phyloP scores from a whole-genome alignment of 805 yeast species.

The Ogataea chonburiensis region DNA sequence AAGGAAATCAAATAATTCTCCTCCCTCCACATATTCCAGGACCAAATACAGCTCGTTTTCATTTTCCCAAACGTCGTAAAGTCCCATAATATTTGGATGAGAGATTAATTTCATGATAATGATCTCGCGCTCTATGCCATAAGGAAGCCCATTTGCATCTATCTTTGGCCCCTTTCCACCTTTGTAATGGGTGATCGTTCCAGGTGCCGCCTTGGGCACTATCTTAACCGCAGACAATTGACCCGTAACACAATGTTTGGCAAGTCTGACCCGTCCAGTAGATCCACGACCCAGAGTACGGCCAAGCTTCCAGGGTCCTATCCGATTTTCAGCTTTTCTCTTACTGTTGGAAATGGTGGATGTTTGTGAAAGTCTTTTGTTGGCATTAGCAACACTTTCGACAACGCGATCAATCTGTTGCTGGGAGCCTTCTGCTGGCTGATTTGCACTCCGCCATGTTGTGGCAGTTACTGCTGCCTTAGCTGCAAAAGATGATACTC shows the following conservation, averaged over 20 bases:
- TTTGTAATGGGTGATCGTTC: slow-evolving; percentile 27
- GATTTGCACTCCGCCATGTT: background rate
- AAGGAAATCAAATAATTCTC: slow-evolving; percentile 74
- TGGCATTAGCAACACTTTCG: slow-evolving; percentile 37
- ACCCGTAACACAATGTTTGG: slow-evolving; percentile 66
- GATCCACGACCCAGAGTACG: slow-evolving; percentile 80
- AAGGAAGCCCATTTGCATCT: slow-evolving; percentile 62
- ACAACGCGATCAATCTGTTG: slow-evolving; percentile 39
- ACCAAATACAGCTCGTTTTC: slow-evolving; percentile 81
- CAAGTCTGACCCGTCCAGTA: slow-evolving; percentile 75
- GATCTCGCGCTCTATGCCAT: slow-evolving; percentile 96
- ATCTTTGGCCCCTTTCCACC: slow-evolving; percentile 23
- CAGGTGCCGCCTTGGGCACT: slow-evolving; percentile 55
- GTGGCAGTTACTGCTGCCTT: slow-evolving; percentile 28
- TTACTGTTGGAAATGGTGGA: slow-evolving; percentile 38
- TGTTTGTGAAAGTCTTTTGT: slow-evolving; percentile 39
- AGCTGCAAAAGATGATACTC: slow-evolving; percentile 26
- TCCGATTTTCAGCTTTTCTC: slow-evolving; percentile 40
- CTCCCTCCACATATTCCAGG: slow-evolving; percentile 84
- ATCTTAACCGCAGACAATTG: slow-evolving; percentile 83
- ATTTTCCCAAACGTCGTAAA: slow-evolving; percentile 98
- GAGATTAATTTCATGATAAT: slow-evolving; percentile 94
- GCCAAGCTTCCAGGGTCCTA: slow-evolving; percentile 84
- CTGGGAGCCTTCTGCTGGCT: slow-evolving; percentile 5
- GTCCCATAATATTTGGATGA: slow-evolving; percentile 89